Percentiles rank a stretch among this genome's conserved stretches.
phyloP scores from a whole-genome alignment of 768 basidiomycete species.

The Suillus variegatus region DNA sequence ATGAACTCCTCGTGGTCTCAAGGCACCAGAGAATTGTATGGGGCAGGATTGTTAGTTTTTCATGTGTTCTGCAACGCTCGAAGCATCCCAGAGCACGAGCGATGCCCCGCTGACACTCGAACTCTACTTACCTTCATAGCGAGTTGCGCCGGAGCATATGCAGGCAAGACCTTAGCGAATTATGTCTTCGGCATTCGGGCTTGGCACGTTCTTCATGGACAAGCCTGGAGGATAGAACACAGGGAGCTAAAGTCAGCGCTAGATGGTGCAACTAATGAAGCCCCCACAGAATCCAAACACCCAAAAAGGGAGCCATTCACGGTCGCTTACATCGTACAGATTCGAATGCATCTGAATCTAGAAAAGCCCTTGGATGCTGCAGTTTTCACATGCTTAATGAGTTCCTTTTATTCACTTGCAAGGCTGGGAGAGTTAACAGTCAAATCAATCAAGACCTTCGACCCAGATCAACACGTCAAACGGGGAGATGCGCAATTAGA shows the following conservation, averaged over 20 bases:
- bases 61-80: constrained; percentile 42
- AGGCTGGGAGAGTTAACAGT: constrained; percentile 36
- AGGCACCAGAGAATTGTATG: constrained; percentile 37
- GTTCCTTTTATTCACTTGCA: constrained; percentile 35
- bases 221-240: background rate
- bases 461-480: background rate
- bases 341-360: background rate
- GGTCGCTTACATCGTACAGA: background rate
- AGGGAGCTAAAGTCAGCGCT: background rate
- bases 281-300: background rate
- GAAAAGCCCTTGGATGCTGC: background rate
- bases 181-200: constrained; percentile 21
- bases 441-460: background rate
- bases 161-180: constrained; percentile 14
- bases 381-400: constrained; percentile 30
- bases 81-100: constrained; percentile 10
- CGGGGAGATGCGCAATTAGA: background rate
- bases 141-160: constrained; percentile 30
- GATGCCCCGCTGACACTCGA: constrained; percentile 25
- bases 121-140: constrained; percentile 34
- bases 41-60: constrained; percentile 37
- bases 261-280: background rate
- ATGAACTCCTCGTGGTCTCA: constrained; percentile 28
- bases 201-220: constrained; percentile 17
- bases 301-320: background rate